Base-by-base conservation (phyloP, 1,284 basidiomycete genomes). In the Ustilago shanxiensis region DNA sequence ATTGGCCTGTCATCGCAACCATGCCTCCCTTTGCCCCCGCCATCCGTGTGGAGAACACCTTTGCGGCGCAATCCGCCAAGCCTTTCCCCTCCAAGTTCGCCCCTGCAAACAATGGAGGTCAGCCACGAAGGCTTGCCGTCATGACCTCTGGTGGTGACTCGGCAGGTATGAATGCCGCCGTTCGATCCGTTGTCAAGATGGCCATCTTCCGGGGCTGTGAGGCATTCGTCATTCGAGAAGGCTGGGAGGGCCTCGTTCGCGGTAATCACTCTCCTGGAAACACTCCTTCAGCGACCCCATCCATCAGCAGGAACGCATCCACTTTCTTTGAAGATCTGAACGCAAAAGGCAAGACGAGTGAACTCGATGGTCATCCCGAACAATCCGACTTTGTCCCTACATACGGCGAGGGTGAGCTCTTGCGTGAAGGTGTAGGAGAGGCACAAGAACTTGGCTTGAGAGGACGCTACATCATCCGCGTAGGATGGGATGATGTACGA, bases 401-500 rank as follows among this genome's bases (percentile, higher is more conserved):
- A 6, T 98, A 96, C 81, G 95, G 96, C 16, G 95, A 96, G 83
- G 96, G 95, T 0, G 91, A 91, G 68, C 88, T 97, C 39, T 88
- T 99, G 59, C 92, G 90, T 79, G 93, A 98, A 83, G 96, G 96
- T 7, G 95, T 95, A 14, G 92, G 93, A 29, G 96, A 98, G 81
- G 85, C 83, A 1, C 86, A 87, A 45, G 77, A 84, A 58, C 77
- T 85, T 24, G 85, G 85, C 49, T 89, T 98, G 77, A 94, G 93
- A 83, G 95, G 95, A 1, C 89, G 93, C 55, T 95, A 98, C 88
- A 98, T 99, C 83, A 92, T 99, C 51, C 90, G 94, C 69, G 95
- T 98, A 3, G 97, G 96, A 5, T 99, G 96, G 93, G 97, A 99
- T 85, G 97, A 99, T 87, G 96, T 98, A 26, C 89, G 94, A 35